These are phyloP conservation scores for Beauveria sp. DNA, from an alignment of 2,329 filamentous ascomycete genomes.

Conservation along the genomic window DNA sequence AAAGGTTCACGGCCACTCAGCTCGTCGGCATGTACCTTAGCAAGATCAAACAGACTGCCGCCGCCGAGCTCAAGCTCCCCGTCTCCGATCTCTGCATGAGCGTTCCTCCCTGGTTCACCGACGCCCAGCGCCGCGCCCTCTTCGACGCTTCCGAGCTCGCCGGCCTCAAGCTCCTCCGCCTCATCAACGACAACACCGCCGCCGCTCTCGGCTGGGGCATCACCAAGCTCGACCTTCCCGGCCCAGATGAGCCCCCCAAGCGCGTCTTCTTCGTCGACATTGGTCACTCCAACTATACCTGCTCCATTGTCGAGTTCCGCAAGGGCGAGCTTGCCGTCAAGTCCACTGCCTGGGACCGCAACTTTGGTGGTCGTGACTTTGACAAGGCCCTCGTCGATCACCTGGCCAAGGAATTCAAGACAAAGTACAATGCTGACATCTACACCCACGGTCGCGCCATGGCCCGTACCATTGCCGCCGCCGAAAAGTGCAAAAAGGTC, in stretches of 20 bases:
- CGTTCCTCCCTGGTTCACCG: constrained; percentile 95
- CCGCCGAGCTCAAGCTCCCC: constrained; percentile 79
- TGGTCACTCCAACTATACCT: constrained; percentile 93
- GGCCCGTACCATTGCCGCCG: constrained; percentile 77
- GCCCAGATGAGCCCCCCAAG: constrained; percentile 82
- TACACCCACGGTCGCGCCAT: constrained; percentile 81
- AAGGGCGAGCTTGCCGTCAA: constrained; percentile 96
- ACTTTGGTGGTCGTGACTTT: constrained; percentile 96
- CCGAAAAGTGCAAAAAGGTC: constrained; percentile 98
- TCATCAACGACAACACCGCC: constrained; percentile 98
- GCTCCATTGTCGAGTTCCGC: constrained; percentile 88
- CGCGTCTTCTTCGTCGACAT: constrained; percentile 91
- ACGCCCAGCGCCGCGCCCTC: constrained; percentile 80
- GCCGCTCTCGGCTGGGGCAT: constrained; percentile 95
- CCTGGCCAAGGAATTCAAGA: constrained; percentile 91
- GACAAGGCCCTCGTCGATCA: constrained; percentile 93
- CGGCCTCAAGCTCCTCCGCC: constrained; percentile 81
- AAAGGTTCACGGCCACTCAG: constrained; percentile 90
- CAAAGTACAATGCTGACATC: constrained; percentile 97
- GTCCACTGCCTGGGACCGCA: constrained; percentile 84
- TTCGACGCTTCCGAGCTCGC: constrained; percentile 91
- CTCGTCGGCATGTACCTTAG: constrained; percentile 91
- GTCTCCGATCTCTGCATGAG: constrained; percentile 92
- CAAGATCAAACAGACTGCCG: constrained; percentile 85
- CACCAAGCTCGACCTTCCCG: constrained; percentile 90